Evolutionary conservation across 2,329 filamentous ascomycete species (phyloP).

Genomic region (Cercospora sojina): DNA sequence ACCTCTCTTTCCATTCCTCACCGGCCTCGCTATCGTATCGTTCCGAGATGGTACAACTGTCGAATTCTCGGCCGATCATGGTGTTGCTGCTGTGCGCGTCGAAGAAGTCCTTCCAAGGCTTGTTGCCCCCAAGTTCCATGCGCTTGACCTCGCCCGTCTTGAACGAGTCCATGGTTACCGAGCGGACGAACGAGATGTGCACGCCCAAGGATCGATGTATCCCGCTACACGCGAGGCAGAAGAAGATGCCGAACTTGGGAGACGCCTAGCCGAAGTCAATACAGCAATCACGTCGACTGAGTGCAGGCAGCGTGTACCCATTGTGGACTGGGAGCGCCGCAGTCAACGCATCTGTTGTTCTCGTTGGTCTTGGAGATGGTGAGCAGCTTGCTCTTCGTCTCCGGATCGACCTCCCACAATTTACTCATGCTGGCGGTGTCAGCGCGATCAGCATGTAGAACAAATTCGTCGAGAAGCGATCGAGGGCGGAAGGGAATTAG

Average conservation of each 20-base stretch:
- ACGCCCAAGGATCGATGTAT: slow-evolving; percentile 93
- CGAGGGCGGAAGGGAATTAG: not conserved
- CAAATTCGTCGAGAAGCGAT: not conserved
- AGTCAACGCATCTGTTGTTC: slow-evolving; percentile 93
- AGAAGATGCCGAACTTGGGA: slow-evolving; percentile 97
- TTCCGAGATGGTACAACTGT: slow-evolving; percentile 85
- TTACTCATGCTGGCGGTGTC: slow-evolving; percentile 54
- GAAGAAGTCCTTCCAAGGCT: slow-evolving; percentile 83
- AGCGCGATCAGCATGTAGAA: not conserved
- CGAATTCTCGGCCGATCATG: slow-evolving; percentile 60
- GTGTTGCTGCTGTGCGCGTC: slow-evolving; percentile 55
- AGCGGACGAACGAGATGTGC: slow-evolving; percentile 96
- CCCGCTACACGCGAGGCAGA: slow-evolving; percentile 93
- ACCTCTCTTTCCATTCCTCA: slow-evolving; percentile 91
- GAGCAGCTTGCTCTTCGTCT: slow-evolving; percentile 92
- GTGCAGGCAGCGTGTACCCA: slow-evolving; percentile 62
- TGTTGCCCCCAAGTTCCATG: slow-evolving; percentile 91
- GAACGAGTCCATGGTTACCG: slow-evolving; percentile 98
- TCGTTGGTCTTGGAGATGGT: slow-evolving; percentile 86
- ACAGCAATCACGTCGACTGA: not conserved
- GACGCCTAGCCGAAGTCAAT: slow-evolving; percentile 54
- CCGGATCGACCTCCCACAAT: slow-evolving; percentile 99
- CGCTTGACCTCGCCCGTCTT: slow-evolving; percentile 88
- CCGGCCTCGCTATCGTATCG: slow-evolving; percentile 85
- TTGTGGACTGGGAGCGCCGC: slow-evolving; percentile 91